Conservation (phyloP, 306 rosid species). For the Carpinus viminea region DNA sequence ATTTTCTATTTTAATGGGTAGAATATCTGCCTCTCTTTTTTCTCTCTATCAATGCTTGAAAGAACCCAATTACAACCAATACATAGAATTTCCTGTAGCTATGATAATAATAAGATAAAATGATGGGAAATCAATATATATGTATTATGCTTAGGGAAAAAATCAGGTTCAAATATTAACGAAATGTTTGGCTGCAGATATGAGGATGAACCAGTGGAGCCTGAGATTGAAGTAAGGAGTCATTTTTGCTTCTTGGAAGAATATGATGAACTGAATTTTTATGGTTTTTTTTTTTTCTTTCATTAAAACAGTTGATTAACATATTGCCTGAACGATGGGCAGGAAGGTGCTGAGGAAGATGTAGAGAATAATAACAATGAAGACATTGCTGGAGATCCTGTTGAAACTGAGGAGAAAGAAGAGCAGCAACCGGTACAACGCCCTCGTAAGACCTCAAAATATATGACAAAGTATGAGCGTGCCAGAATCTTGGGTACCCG, state of each 20-base stretch:
- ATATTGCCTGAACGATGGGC: constrained; percentile 23
- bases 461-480: constrained; percentile 92
- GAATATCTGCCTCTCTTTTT: not conserved
- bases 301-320: constrained; percentile 8
- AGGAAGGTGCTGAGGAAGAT: constrained; percentile 95
- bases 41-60: not conserved
- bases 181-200: constrained; percentile 45
- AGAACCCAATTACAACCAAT: not conserved
- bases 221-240: constrained; percentile 69
- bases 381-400: constrained; percentile 51
- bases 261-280: not conserved
- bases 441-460: constrained; percentile 77
- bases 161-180: not conserved
- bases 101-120: too few species aligned
- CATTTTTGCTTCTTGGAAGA: not conserved
- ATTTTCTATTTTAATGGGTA: not conserved
- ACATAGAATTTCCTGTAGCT: not conserved
- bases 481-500: constrained; percentile 95
- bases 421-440: constrained; percentile 47
- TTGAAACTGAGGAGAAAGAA: constrained; percentile 67
- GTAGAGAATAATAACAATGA: constrained; percentile 63
- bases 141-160: too few species aligned
- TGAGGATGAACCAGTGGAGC: constrained; percentile 87
- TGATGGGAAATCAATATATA: too few species aligned
- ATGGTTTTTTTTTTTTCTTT: not conserved